Evolutionary conservation across 78 protist genomes (phyloP).

Genomic region (Planoprotostelium fungivorum): DNA sequence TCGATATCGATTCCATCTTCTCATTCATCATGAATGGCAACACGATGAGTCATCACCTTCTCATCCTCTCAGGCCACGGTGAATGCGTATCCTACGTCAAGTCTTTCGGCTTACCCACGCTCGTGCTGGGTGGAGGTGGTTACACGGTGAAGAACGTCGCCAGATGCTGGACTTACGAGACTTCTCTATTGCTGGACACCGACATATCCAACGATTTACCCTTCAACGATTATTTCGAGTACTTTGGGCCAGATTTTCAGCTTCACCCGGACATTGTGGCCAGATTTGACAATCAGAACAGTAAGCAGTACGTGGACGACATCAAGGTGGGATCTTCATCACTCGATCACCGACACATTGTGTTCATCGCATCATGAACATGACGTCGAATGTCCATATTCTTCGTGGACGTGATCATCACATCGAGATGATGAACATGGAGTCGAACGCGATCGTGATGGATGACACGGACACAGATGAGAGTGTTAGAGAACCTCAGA

Average conservation of each 20-base stretch:
- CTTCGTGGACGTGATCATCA: too few species aligned
- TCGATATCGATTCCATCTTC: too few species aligned
- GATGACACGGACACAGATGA: neutral
- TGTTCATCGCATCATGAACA: neutral
- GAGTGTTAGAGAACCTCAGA: conserved; percentile 33
- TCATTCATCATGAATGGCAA: neutral
- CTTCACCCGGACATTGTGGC: conserved; percentile 65
- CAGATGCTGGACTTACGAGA: conserved; percentile 93
- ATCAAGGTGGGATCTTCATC: conserved; percentile 14
- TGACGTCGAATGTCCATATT: conserved; percentile 5
- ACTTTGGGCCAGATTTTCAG: conserved; percentile 89
- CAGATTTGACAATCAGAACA: conserved; percentile 43
- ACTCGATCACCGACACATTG: neutral
- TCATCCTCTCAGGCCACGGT: conserved; percentile 35
- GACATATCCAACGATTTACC: conserved; percentile 76
- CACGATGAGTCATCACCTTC: neutral
- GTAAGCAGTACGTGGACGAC: conserved; percentile 46
- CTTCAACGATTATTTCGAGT: conserved; percentile 90
- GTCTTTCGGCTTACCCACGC: conserved; percentile 74
- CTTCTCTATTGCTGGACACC: conserved; percentile 46
- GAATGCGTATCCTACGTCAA: conserved; percentile 63
- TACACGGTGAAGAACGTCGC: conserved; percentile 91
- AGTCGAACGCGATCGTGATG: neutral
- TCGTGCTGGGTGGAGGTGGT: conserved; percentile 97
- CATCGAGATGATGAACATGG: neutral